These are phyloP conservation scores for Hypoxylon sp. DNA, from an alignment of 2,329 filamentous ascomycete species.

Conservation along the genomic window DNA sequence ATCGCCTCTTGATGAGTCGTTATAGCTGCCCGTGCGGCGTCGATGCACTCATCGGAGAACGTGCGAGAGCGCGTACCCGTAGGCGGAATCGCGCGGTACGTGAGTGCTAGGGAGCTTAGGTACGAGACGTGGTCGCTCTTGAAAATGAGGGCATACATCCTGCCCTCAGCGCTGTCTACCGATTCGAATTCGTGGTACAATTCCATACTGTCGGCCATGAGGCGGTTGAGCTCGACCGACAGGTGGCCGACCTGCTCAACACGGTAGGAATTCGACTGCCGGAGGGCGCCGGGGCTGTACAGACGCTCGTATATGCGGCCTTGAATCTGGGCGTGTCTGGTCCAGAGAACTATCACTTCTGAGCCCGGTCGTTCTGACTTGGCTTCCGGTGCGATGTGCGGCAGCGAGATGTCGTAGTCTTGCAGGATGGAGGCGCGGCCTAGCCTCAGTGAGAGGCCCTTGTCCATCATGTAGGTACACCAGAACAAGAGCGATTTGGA, in stretches of 20 bases:
- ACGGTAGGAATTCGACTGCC: slow-evolving; percentile 46
- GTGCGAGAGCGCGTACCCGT: slow-evolving; percentile 42
- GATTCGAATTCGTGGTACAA: slow-evolving; percentile 39
- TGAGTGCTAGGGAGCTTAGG: slow-evolving; percentile 52
- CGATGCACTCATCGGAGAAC: slow-evolving; percentile 53
- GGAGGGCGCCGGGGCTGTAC: slow-evolving; percentile 55
- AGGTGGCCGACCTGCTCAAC: slow-evolving; percentile 46
- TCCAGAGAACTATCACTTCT: slow-evolving; percentile 56
- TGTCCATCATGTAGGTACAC: slow-evolving; percentile 64
- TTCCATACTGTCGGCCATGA: slow-evolving; percentile 42
- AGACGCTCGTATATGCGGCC: slow-evolving; percentile 64
- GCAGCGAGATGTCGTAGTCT: slow-evolving; percentile 63
- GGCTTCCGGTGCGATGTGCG: slow-evolving; percentile 45
- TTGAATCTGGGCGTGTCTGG: slow-evolving; percentile 61
- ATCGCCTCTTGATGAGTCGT: slow-evolving; percentile 52
- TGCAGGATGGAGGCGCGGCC: slow-evolving; percentile 62
- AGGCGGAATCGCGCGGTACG: slow-evolving; percentile 53
- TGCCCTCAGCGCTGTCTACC: slow-evolving; percentile 34
- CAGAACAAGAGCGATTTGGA: slow-evolving; percentile 60
- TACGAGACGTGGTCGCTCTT: slow-evolving; percentile 53
- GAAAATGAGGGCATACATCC: slow-evolving; percentile 48
- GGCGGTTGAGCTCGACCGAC: slow-evolving; percentile 44
- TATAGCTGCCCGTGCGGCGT: slow-evolving; percentile 52
- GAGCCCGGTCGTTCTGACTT: slow-evolving; percentile 45
- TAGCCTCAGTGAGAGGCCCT: slow-evolving; percentile 61